Conservation (phyloP, 78 protist species). For the Dictyostelium discoideum region DNA sequence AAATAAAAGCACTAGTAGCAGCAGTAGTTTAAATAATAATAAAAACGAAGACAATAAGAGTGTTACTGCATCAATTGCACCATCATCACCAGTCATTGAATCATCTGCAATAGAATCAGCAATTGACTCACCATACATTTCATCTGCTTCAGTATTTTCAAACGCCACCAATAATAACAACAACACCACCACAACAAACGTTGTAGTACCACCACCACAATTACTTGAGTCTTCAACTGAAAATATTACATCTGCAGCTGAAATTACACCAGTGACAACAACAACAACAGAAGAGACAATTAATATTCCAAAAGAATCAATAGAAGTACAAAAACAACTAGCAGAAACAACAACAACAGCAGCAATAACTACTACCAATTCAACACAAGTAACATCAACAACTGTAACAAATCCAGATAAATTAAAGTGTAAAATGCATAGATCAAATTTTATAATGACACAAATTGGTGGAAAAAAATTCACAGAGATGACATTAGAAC, state of each 20-base stretch:
- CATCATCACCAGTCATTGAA: neutral
- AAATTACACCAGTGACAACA: neutral
- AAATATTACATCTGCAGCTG: neutral
- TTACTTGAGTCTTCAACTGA: neutral
- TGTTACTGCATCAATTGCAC: neutral
- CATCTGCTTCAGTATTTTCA: neutral
- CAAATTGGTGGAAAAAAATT: constrained; percentile 54
- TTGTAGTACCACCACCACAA: neutral
- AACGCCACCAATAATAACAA: neutral
- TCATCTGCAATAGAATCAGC: neutral
- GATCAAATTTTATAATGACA: constrained; percentile 46
- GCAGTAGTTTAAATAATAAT: neutral
- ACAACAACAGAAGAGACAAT: neutral
- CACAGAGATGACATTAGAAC: neutral
- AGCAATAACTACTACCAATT: neutral
- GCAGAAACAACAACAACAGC: neutral
- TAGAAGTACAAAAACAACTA: neutral
- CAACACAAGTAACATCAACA: neutral
- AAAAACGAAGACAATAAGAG: neutral
- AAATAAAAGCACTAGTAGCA: neutral
- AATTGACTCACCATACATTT: neutral
- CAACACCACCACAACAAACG: neutral
- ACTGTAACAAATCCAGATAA: neutral
- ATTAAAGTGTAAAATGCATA: constrained; percentile 52
- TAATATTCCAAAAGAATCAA: neutral